A percentile compares a stretch with the other conserved stretches of the same genome.
Evolutionary conservation across 345 rosid species (phyloP).

Genomic region (Camelina laxa): DNA sequence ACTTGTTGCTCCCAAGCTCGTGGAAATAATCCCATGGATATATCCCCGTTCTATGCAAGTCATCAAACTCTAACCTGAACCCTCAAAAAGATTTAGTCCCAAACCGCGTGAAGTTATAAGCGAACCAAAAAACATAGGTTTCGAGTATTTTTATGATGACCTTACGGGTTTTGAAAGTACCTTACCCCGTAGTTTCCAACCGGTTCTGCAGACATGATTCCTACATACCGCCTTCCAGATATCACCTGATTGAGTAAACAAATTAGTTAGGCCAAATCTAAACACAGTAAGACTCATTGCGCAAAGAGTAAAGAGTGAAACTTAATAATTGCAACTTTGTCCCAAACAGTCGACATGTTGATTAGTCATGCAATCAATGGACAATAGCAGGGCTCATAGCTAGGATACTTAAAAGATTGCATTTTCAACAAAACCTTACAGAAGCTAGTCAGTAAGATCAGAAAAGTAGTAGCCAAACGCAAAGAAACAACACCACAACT

Average conservation of each 20-base stretch:
- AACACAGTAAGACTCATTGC: neutral
- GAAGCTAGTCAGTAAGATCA: neutral
- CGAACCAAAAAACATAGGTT: neutral
- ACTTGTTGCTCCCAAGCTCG: conserved; percentile 84
- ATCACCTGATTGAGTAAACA: conserved; percentile 62
- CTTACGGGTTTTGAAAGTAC: conserved; percentile 46
- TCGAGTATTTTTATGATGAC: neutral
- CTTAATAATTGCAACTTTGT: neutral
- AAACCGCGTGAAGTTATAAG: conserved; percentile 1
- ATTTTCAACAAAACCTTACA: neutral
- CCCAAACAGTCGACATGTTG: neutral
- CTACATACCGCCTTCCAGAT: conserved; percentile 84
- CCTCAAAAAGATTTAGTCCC: conserved; percentile 17
- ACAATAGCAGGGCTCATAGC: neutral
- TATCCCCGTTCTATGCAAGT: conserved; percentile 94
- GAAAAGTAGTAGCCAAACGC: neutral
- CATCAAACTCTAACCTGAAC: conserved; percentile 84
- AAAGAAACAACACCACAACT: conserved; percentile 6
- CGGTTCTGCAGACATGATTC: conserved; percentile 94
- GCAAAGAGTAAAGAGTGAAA: neutral
- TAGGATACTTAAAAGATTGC: neutral
- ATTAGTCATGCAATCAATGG: neutral
- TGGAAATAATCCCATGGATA: conserved; percentile 89
- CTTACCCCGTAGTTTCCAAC: conserved; percentile 97
- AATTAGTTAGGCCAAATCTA: conserved; percentile 1